Percentiles rank a stretch among this genome's conserved stretches.
phyloP scores from a whole-genome alignment of 164 flowering plant genomes.

The Aristolochia fimbriata region DNA sequence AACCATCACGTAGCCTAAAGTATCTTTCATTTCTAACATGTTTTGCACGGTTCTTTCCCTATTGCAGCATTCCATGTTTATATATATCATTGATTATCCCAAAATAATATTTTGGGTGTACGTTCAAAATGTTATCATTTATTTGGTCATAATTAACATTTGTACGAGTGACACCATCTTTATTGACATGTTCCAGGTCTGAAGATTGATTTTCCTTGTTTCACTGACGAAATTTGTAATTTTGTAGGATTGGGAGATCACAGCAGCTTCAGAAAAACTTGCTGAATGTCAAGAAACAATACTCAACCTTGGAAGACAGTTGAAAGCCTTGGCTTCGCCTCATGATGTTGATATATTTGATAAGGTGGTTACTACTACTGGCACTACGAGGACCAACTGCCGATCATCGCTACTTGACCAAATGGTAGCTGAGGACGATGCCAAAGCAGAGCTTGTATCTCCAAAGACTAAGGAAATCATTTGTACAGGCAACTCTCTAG shows the following conservation, averaged over 20 bases:
- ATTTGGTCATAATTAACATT: too few species aligned
- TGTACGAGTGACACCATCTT: too few species aligned
- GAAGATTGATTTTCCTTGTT: too few species aligned
- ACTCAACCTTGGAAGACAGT: constrained; percentile 46
- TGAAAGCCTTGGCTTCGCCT: constrained; percentile 47
- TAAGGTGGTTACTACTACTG: constrained; percentile 17
- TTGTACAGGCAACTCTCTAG: constrained; percentile 20
- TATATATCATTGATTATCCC: too few species aligned
- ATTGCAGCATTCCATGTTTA: too few species aligned
- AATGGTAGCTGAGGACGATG: constrained; percentile 51
- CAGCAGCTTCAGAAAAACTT: constrained; percentile 59
- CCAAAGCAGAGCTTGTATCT: constrained; percentile 20
- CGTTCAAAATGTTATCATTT: too few species aligned
- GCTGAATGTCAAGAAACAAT: constrained; percentile 60
- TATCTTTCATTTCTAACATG: too few species aligned
- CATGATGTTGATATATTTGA: constrained; percentile 24
- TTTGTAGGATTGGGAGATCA: constrained; percentile 67
- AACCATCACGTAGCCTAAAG: too few species aligned
- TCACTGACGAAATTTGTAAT: neutral
- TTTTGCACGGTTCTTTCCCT: too few species aligned
- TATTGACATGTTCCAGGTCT: too few species aligned
- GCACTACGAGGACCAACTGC: constrained; percentile 15
- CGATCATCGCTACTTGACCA: constrained; percentile 60
- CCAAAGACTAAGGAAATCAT: constrained; percentile 29
- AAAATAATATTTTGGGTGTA: too few species aligned